Base-by-base conservation (phyloP, 345 rosid genomes). In the Geranium rotundifolium region DNA sequence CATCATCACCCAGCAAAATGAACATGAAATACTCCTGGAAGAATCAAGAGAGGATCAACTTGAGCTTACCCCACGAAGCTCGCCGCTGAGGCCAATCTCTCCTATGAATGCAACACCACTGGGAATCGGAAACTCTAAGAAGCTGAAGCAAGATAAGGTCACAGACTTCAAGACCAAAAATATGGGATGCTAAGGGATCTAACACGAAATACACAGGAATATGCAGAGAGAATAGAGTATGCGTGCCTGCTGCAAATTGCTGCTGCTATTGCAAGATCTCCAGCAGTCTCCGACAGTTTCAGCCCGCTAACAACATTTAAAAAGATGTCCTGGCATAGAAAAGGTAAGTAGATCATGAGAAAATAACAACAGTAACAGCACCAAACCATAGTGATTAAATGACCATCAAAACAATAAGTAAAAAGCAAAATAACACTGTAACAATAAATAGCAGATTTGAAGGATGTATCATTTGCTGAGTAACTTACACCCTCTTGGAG, bases 241-340 rank as follows among this genome's bases (percentile, higher is more conserved):
- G 37, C 68, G 39, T 63, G 76, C 98, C 98, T 91, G 77, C 97
- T 92, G 73, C 97, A 92, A 34, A 92, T 87, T 56, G 98, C 89
- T 69, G 93, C 96, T 65, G 97, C 98, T 75, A 92, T 73, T 62
- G 96, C 97, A 72, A 92, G 89, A 71, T 89, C 98, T 1, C 91
- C 98, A 27, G 95, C 86, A 54, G 98, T 89, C 82, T 92, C 98
- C 29, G 81, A 71, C 29, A 92, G 73, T 17, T 79, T 69, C 71
- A 87, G 67, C 65, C 98, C 98, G 18, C 95, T 83, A 39, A 89
- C 88, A 7, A 87, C 97, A 59, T 92, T 92, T 49, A 92, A 60
- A 68, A 85, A 89, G 57, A 92, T 75, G 49, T 83, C 86, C 96
- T 92, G 71, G 62, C 6, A 41, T 7, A 56, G 60, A 62, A 59